These are phyloP conservation scores for Beauveria scarabaeidicola DNA, from an alignment of 2,329 filamentous ascomycete species.

Conservation along the genomic window DNA sequence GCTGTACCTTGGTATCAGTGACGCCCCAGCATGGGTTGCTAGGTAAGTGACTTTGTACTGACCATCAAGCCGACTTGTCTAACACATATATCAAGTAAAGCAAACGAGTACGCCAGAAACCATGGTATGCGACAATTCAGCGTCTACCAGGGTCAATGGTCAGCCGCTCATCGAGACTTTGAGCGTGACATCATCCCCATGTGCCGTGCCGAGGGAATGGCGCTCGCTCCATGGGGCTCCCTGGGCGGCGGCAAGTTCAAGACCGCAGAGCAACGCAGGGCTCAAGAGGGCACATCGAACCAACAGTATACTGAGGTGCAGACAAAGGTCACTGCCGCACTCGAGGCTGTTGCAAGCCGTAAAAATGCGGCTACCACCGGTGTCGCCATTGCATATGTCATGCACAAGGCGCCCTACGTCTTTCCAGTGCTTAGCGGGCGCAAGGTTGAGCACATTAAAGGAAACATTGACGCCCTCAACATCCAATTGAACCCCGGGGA, in stretches of 20 bases:
- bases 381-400: constrained; percentile 62
- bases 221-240: constrained; percentile 50
- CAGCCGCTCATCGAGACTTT: constrained; percentile 29
- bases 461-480: constrained; percentile 59
- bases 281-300: constrained; percentile 28
- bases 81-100: constrained; percentile 33
- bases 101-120: constrained; percentile 60
- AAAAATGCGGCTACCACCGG: constrained; percentile 37
- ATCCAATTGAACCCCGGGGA: constrained; percentile 53
- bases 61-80: constrained; percentile 9
- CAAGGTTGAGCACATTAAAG: constrained; percentile 59
- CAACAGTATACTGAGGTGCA: constrained; percentile 42
- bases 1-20: constrained; percentile 55
- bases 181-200: constrained; percentile 37
- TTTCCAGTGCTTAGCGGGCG: constrained; percentile 66
- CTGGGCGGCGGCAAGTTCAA: constrained; percentile 42
- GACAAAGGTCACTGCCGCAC: constrained; percentile 34
- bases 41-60: constrained; percentile 21
- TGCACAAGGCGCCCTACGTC: constrained; percentile 62
- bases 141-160: constrained; percentile 37
- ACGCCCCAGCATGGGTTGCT: constrained; percentile 63
- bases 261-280: constrained; percentile 26
- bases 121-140: constrained; percentile 63
- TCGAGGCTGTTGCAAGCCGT: constrained; percentile 41
- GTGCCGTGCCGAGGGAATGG: constrained; percentile 38